Base-by-base conservation (phyloP, 1,284 basidiomycete species). In the Ustilago hordei region DNA sequence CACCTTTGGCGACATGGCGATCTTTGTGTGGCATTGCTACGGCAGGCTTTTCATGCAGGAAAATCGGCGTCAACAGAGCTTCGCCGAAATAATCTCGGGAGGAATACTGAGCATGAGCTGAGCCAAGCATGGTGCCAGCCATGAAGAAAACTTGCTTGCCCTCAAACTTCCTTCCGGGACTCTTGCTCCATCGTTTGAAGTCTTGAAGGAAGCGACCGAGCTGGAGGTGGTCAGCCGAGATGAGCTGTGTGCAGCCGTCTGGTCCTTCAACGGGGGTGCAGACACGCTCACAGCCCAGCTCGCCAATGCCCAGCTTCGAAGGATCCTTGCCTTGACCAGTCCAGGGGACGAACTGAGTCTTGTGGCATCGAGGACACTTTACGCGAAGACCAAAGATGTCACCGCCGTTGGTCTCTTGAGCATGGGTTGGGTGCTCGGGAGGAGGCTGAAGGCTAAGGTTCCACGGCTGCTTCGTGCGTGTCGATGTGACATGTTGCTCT, bases 201-300 rank as follows among this genome's bases (percentile, higher is more conserved):
- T 76, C 65, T n/a, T 69, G 55, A 31, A 76, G 55, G 47, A 76
- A 76, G 47, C 74, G 74, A 50, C 65, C 55, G 65, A 76, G 69
- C 43, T 76, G 74, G 4, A 72, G 55, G 36, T 69, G 64, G 12
- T 76, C 64, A n/a, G 69, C 65, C 2, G 65, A 62, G 38, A 76
- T 55, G 53, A 67, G 47, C 47, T 69, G 69, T 9, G 31, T 31
- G 39, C 69, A 68, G 1, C 23, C 32, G 1, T 23, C 38, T 0
- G 23, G 15, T 13, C 5, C 19, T 63, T 52, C n/a, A 59, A 6
- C 43, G 15, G 43, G 43, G 19, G 8, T 45, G 39, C 74, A 76
- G 31, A 13, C 39, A 9, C 74, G 64, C 53, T 69, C 17, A 69
- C 74, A 76, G n/a, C 69, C 69, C 2, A 31, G 48, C 31, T 76